These are phyloP conservation scores for Blastocystis sp. DNA, from an alignment of 352 stramenopile species.

Conservation along the genomic window DNA sequence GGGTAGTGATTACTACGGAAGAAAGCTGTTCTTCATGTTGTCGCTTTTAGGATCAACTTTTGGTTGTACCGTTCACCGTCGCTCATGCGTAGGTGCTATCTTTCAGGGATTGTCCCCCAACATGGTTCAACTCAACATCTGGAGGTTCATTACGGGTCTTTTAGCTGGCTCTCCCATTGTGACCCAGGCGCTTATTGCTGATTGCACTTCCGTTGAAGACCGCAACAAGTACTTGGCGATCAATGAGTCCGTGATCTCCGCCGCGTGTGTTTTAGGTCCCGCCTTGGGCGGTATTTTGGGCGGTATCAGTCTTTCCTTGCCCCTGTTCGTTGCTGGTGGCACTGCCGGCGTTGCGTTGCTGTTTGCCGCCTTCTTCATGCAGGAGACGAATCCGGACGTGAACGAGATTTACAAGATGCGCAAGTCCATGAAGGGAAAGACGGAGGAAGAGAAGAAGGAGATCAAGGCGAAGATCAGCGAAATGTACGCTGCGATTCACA, in stretches of 20 bases:
- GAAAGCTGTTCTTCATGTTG: slow-evolving; percentile 69
- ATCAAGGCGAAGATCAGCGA: not conserved
- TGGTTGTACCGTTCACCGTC: not conserved
- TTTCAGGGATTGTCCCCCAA: slow-evolving; percentile 53
- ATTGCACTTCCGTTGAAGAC: slow-evolving; percentile 45
- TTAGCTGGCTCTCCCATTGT: slow-evolving; percentile 64
- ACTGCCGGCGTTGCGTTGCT: slow-evolving; percentile 20
- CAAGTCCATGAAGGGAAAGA: not conserved
- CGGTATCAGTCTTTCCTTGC: slow-evolving; percentile 9
- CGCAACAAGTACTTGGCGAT: slow-evolving; percentile 39
- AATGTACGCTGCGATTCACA: not conserved
- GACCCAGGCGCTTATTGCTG: slow-evolving; percentile 65
- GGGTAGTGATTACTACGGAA: slow-evolving; percentile 69
- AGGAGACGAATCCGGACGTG: slow-evolving; percentile 51
- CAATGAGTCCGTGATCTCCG: slow-evolving; percentile 35
- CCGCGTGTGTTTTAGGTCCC: slow-evolving; percentile 52
- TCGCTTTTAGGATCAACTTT: slow-evolving; percentile 64
- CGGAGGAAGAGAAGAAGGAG: not conserved
- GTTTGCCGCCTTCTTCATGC: slow-evolving; percentile 33
- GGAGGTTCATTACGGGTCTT: slow-evolving; percentile 37
- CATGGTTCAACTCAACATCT: slow-evolving; percentile 51
- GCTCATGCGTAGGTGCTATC: slow-evolving; percentile 36
- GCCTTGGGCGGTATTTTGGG: slow-evolving; percentile 47
- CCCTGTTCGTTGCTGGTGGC: slow-evolving; percentile 24
- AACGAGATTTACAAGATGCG: not conserved